Conservation (phyloP, 129 eudicot genomes). For the Helianthus annuus region DNA sequence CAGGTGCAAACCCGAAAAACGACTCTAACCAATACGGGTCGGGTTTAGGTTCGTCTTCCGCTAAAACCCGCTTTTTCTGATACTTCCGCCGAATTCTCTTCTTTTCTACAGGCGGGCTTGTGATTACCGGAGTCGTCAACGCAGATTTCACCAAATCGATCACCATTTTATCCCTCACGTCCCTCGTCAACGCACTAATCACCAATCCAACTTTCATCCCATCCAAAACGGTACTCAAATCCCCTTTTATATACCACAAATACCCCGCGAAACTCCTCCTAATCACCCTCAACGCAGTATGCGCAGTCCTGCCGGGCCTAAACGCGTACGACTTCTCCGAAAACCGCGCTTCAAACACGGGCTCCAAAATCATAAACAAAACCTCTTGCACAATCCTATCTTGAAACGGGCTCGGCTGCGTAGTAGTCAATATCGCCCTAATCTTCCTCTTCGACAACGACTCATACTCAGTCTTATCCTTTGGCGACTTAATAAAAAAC, state of each 20-base stretch:
- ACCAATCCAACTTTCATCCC: slow-evolving; percentile 72
- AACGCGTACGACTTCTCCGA: slow-evolving; percentile 82
- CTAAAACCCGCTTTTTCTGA: slow-evolving; percentile 75
- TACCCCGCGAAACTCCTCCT: slow-evolving; percentile 98
- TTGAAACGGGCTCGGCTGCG: slow-evolving; percentile 73
- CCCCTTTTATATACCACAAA: slow-evolving; percentile 93
- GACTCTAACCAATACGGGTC: slow-evolving; percentile 97
- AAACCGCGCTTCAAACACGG: slow-evolving; percentile 83
- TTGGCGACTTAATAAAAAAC: slow-evolving; percentile 67
- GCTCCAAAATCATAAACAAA: slow-evolving; percentile 87
- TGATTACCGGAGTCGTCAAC: slow-evolving; percentile 52
- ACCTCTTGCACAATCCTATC: slow-evolving; percentile 95
- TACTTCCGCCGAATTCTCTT: slow-evolving; percentile 59
- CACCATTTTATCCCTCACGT: slow-evolving; percentile 82
- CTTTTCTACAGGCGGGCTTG: slow-evolving; percentile 46
- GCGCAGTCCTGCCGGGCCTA: slow-evolving; percentile 92
- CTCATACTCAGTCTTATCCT: slow-evolving; percentile 64
- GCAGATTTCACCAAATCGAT: slow-evolving; percentile 84
- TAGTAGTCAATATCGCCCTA: slow-evolving; percentile 68
- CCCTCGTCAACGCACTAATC: slow-evolving; percentile 66
- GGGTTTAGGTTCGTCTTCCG: slow-evolving; percentile 93
- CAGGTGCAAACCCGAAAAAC: slow-evolving; percentile 93
- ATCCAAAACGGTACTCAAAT: slow-evolving; percentile 73
- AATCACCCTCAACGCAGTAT: slow-evolving; percentile 81
- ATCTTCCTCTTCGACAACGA: slow-evolving; percentile 69